Conservation (phyloP, 2,329 filamentous ascomycete genomes). For the Penicillium sumatraense region DNA sequence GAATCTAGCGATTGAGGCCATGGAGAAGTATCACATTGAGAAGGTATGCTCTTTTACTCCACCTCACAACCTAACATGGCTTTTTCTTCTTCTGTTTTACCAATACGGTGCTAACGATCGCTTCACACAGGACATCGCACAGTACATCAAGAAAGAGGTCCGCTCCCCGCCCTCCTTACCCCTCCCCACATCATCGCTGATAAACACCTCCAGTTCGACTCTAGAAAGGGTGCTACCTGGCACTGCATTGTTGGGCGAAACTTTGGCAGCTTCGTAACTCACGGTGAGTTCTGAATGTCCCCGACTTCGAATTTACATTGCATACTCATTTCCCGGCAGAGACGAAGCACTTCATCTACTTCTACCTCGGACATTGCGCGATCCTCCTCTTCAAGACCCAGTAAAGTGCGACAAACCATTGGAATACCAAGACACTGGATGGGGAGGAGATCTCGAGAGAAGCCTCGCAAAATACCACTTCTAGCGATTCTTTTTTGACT, state of each 20-base stretch:
- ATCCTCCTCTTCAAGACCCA: conserved; percentile 99
- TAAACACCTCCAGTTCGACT: conserved; percentile 74
- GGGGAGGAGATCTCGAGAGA: background rate
- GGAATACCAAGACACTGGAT: background rate
- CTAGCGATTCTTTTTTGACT: conserved; percentile 20
- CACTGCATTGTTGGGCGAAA: conserved; percentile 98
- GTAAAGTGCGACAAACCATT: conserved; percentile 56
- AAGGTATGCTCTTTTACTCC: conserved; percentile 56
- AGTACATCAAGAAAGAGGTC: conserved; percentile 94
- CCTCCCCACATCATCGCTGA: conserved; percentile 25
- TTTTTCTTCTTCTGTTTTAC: no score
- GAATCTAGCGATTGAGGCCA: conserved; percentile 67
- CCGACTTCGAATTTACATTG: background rate
- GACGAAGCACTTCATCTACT: conserved; percentile 99
- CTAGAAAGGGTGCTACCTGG: conserved; percentile 96
- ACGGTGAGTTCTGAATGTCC: conserved; percentile 67
- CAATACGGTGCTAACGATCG: conserved; percentile 17
- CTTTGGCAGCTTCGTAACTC: conserved; percentile 98
- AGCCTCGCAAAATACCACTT: conserved; percentile 10
- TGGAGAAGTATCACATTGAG: conserved; percentile 73
- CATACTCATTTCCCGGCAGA: conserved; percentile 59
- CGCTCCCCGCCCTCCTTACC: conserved; percentile 30
- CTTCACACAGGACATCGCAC: conserved; percentile 77
- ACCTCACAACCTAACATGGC: background rate
- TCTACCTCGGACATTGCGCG: conserved; percentile 97